Evolutionary conservation across 371 early-diverging fungal species (phyloP).

Genomic region (Circinella umbellata): DNA sequence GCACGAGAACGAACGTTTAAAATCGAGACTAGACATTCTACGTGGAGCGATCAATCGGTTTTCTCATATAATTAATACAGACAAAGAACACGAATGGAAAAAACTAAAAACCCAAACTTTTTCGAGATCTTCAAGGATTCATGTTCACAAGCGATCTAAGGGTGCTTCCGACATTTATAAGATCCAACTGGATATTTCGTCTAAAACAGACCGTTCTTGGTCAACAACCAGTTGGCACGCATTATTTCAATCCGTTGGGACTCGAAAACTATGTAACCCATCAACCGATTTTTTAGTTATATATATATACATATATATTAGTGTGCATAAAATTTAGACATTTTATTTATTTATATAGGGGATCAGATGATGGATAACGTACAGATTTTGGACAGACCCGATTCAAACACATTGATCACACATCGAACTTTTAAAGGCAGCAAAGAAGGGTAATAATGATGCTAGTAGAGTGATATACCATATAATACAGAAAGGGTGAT

Average conservation of each 20-base stretch:
- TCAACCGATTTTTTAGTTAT: not conserved
- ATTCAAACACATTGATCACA: conserved; percentile 8
- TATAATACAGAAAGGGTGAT: no score
- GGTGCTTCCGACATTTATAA: conserved; percentile 16
- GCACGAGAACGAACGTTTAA: not conserved
- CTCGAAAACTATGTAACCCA: conserved; percentile 17
- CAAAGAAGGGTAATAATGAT: conserved; percentile 6
- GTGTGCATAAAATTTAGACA: no score
- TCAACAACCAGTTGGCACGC: conserved; percentile 16
- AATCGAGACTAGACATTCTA: conserved; percentile 4
- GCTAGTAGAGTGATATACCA: no score
- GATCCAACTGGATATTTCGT: conserved; percentile 9
- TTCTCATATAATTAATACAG: conserved; percentile 1
- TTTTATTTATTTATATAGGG: conserved; percentile 9
- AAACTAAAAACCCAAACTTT: conserved; percentile 5
- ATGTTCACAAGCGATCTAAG: not conserved
- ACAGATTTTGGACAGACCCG: conserved; percentile 1
- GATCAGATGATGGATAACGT: conserved; percentile 19
- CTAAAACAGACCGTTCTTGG: conserved; percentile 17
- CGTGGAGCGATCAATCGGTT: conserved; percentile 12
- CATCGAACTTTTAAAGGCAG: conserved; percentile 7
- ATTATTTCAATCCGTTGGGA: conserved; percentile 13
- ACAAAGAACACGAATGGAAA: conserved; percentile 3
- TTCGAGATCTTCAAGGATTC: conserved; percentile 11
- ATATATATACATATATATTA: conserved; percentile 4